These are phyloP conservation scores for Caulochytrium protostelioides DNA, from an alignment of 371 early-diverging fungal species.

Conservation along the genomic window DNA sequence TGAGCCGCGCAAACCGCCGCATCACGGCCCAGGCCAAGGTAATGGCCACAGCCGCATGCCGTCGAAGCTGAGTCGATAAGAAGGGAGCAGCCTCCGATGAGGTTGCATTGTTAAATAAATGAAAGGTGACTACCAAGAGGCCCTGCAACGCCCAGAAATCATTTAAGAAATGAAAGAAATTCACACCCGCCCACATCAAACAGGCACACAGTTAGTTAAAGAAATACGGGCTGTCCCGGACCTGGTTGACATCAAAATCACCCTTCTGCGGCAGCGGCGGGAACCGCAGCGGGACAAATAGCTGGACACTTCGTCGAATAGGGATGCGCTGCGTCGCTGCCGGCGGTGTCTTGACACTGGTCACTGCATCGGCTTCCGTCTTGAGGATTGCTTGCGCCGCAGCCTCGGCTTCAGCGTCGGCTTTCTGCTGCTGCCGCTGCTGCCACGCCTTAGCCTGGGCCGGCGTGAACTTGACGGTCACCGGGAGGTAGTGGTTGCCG, in stretches of 20 bases:
- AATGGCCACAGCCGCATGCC: too few relatives aligned
- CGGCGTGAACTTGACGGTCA: constrained; percentile 15
- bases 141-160: too few relatives aligned
- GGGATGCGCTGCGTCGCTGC: constrained; percentile 1
- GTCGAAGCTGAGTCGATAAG: too few relatives aligned
- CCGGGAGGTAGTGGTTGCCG: constrained; percentile 42
- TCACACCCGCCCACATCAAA: too few relatives aligned
- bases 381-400: constrained; percentile 10
- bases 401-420: constrained; percentile 9
- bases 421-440: constrained; percentile 7
- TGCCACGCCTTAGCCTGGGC: constrained; percentile 4
- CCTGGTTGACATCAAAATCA: constrained; percentile 57
- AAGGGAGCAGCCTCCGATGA: too few relatives aligned
- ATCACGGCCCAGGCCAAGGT: too few relatives aligned
- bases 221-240: constrained; percentile 66
- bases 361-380: neutral
- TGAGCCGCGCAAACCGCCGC: too few relatives aligned
- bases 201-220: too few relatives aligned
- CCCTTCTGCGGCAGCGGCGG: constrained; percentile 57
- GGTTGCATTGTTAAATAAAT: too few relatives aligned
- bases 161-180: too few relatives aligned
- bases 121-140: too few relatives aligned
- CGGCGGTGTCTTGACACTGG: neutral
- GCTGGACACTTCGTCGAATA: constrained; percentile 6
- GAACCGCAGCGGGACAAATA: constrained; percentile 50